Base-by-base conservation (phyloP, 306 rosid species). In the Gastrolobium villosum region DNA sequence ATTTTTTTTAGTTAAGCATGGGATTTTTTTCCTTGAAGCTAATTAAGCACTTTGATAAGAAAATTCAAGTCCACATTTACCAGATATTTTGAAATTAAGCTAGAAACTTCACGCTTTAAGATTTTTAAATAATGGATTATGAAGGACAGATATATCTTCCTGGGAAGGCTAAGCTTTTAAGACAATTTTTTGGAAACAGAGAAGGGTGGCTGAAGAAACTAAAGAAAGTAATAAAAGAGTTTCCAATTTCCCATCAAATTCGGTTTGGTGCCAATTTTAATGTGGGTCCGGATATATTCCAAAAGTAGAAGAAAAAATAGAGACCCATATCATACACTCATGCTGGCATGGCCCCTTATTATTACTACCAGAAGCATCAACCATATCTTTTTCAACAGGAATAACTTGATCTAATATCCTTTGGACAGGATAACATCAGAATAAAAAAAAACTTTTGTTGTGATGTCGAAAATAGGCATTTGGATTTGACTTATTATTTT, bases 321-420 rank as follows among this genome's bases (percentile, higher is more conserved):
- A 43, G 39, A 77, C 4, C 77, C 68, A 56, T 39, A 80, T 70
- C 35, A 44, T 62, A 20, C 32, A 40, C 49, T 79, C 28, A 48
- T 57, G 34, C 1, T 70, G 65, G 73, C 36, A 75, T 80, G 87
- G 77, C 45, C 84, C 76, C 82, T 56, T 76, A 52, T 69, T 64
- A 70, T 56, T 76, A 52, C 62, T 64, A 70, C 65, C 6, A 54
- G 30, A 77, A 39, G 72, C 82, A 56, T 70, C 74, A 63, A 75
- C 78, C 67, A 72, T 86, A 55, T 74, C 86, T 74, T 86, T 86
- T 81, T 82, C 80, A 44, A 57, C 65, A 34, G 54, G 76, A 79
- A 78, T 54, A 78, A 65, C 39, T 71, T 48, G 59, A 70, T 80
- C 66, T 32, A 62, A 28, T 67, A 26, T 60, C 48, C 60, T 52